Conservation (phyloP, 306 rosid species). For the Albizia julibrissin region DNA sequence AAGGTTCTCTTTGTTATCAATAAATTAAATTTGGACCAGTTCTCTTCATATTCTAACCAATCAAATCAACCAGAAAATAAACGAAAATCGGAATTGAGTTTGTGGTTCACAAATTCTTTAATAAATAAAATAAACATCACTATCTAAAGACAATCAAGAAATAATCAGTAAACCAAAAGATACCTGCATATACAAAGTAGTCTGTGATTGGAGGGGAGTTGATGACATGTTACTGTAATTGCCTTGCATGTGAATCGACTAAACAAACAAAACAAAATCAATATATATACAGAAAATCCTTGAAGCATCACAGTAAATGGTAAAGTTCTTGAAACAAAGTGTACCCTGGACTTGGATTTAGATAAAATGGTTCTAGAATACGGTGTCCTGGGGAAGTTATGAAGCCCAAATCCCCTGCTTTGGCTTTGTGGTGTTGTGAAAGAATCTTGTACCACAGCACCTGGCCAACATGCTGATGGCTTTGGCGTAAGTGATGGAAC, state of each 20-base stretch:
- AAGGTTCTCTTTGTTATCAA: neutral
- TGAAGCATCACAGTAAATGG: constrained; percentile 29
- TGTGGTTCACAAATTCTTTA: neutral
- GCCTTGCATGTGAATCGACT: constrained; percentile 58
- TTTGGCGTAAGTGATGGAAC: constrained; percentile 54
- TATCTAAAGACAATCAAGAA: constrained; percentile 25
- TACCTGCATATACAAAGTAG: constrained; percentile 62
- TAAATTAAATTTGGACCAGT: constrained; percentile 2
- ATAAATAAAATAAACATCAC: neutral
- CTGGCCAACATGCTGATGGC: constrained; percentile 82
- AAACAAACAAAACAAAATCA: constrained; percentile 17
- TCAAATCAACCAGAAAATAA: constrained; percentile 4
- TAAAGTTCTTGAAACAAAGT: constrained; percentile 22
- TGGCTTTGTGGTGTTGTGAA: constrained; percentile 71
- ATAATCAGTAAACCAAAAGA: constrained; percentile 20
- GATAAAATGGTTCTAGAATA: constrained; percentile 82
- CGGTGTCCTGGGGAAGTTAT: constrained; percentile 77
- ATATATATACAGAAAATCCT: neutral
- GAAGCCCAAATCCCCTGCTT: constrained; percentile 64
- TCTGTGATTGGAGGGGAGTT: constrained; percentile 47
- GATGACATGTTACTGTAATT: constrained; percentile 41
- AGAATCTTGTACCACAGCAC: constrained; percentile 65
- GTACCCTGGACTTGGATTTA: constrained; percentile 76
- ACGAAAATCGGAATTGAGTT: neutral
- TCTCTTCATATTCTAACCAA: constrained; percentile 9